Evolutionary conservation across 257 asterid genomes (phyloP).

Genomic region (Capsicum rhomboideum): DNA sequence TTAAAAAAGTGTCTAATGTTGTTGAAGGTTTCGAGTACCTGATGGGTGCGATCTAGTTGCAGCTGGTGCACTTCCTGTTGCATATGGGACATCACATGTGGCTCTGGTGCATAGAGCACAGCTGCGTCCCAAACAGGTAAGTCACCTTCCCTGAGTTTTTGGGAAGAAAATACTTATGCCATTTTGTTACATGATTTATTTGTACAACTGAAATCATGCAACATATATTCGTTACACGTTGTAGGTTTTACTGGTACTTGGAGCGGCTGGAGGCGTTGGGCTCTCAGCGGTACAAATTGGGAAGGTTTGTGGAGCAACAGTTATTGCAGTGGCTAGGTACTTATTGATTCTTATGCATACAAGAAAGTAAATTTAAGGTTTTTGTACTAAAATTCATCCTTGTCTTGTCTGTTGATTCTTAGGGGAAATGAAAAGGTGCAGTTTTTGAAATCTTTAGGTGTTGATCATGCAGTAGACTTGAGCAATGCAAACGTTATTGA

Average conservation of each 20-base stretch:
- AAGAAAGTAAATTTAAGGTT: not conserved
- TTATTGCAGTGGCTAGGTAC: conserved; percentile 93
- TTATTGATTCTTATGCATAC: not conserved
- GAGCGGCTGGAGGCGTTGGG: conserved; percentile 99
- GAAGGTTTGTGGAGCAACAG: conserved; percentile 74
- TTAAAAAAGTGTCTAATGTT: not conserved
- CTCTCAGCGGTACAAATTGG: conserved; percentile 95
- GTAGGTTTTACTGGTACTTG: conserved; percentile 92
- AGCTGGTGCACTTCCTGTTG: conserved; percentile 86
- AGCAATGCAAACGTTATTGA: conserved; percentile 60
- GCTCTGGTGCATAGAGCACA: conserved; percentile 89
- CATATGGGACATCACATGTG: conserved; percentile 92
- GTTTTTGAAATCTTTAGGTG: conserved; percentile 65
- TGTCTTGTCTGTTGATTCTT: conserved; percentile 8
- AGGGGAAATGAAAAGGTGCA: conserved; percentile 85
- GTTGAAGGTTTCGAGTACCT: conserved; percentile 64
- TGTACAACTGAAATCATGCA: not conserved
- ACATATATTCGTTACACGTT: not conserved
- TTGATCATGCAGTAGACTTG: conserved; percentile 79
- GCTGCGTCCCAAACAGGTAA: conserved; percentile 52
- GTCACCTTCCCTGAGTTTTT: not conserved
- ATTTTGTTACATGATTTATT: not conserved
- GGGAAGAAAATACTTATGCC: not conserved
- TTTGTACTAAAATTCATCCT: conserved; percentile 1
- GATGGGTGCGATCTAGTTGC: conserved; percentile 83